Evolutionary conservation across 805 yeast species (phyloP).

Genomic region (Myxozyma vanderwaltii): DNA sequence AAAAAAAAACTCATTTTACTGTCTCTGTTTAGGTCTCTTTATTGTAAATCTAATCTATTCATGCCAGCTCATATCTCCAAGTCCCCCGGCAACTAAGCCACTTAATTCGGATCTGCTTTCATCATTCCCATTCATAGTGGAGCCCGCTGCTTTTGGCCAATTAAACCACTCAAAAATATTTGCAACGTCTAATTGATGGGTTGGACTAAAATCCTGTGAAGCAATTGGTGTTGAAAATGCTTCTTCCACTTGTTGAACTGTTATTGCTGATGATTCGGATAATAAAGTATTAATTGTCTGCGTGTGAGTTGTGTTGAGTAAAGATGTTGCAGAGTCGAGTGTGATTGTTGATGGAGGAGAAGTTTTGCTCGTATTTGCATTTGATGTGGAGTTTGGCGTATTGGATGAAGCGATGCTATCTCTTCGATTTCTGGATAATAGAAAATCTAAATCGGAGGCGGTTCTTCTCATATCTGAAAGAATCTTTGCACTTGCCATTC

Average conservation of each 20-base stretch:
- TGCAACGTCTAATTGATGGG: constrained; percentile 25
- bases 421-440: constrained; percentile 24
- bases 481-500: constrained; percentile 34
- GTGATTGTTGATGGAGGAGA: neutral
- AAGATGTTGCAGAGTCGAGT: neutral
- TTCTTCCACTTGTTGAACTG: constrained; percentile 2
- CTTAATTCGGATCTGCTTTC: neutral
- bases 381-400: neutral
- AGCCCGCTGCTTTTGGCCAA: constrained; percentile 35
- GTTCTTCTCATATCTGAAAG: constrained; percentile 38
- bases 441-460: constrained; percentile 38
- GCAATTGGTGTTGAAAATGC: neutral
- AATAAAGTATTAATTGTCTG: neutral
- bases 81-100: neutral
- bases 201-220: constrained; percentile 5
- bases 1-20: no score
- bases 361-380: neutral
- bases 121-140: neutral
- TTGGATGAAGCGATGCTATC: constrained; percentile 6
- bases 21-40: neutral
- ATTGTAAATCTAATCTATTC: neutral
- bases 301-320: neutral
- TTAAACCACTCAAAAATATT: constrained; percentile 37
- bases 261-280: neutral
- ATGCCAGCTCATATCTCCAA: neutral